Evolutionary conservation across 2,329 filamentous ascomycete genomes (phyloP), one percentile per base, ranked within the genome.

Genomic region (Neopestalotiopsis rosae): DNA sequence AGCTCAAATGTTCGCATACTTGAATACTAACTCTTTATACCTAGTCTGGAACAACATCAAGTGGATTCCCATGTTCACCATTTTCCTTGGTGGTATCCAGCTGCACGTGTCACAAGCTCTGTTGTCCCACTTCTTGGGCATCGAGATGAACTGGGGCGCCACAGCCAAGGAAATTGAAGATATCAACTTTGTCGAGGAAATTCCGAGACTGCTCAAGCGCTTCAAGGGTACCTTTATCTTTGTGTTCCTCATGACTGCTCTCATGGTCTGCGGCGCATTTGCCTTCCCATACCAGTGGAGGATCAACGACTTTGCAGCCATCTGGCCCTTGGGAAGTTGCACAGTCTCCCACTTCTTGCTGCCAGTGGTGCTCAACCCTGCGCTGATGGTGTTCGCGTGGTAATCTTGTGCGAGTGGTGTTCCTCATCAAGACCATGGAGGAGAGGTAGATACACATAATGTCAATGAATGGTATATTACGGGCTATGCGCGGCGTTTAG

Each of bases 321-420:
- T 92, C 76, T 89, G 83, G 73, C 89, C 90, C 28, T 77, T 91
- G 30, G 79, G 78, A 28, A 84, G 81, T 52, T 80, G 88, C 49
- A 80, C 90, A 12, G 78, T 83, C 59, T 82, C 81, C 49, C 88
- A 91, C 75, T 88, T 90, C 75, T 77, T 88, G 56, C 77, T 90
- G 69, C 89, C 89, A 10, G 84, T 91, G 63, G 83, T 83, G 68
- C 78, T 91, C 70, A 91, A 91, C 73, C 89, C 89, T 24, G 88
- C 87, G 65, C 76, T 91, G 80, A 91, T 91, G 88, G 83, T 85
- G 76, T 89, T 90, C 74, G 88, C 85, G 59, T 90, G 85, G 83
- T 90, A 83, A 28, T 59, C 14, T 38, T 14, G 24, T 28, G 24
- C 24, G 24, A 28, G 24, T 28, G 24, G 17, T 20, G 40, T 13